Base-by-base conservation (phyloP, 768 basidiomycete genomes). In the Leccinum truebloodii region DNA sequence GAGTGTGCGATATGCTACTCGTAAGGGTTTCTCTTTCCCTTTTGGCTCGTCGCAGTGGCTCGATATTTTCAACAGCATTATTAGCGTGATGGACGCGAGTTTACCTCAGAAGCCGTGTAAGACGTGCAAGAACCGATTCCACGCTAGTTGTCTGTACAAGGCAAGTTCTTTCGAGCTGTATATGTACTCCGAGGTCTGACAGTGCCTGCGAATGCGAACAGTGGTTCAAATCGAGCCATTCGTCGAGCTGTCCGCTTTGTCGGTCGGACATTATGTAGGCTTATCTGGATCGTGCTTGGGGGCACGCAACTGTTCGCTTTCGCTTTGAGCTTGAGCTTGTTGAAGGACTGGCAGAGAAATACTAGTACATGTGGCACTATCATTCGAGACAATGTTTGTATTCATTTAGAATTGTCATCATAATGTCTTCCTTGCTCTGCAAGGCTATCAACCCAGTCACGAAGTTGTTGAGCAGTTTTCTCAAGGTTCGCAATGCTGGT, bases 1-100 rank as follows among this genome's bases (percentile, higher is more conserved):
- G 94, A 96, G 67, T 99, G 97, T 73, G 93, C 96, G 1, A 98
- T 99, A 61, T 96, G 94, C 69, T 96, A 95, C 73, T 93, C 92
- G 89, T 94, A 89, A 71, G 58, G 9, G 24, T 57, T 46, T 0
- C 28, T 10, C 16, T 52, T 46, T 20, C 6, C 16, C 30, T 30
- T 20, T 41, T 3, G 8, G 39, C 6, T 69, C 7, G 12, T 59
- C 20, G 1, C 16, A 10, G 22, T 32, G 34, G 6, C 48, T 63
- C 62, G 39, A 46, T 51, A 12, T 56, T 41, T 49, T 7, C 61
- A 7, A 9, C 74, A 95, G 94, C 4, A 92, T 98, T 63, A 94
- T 98, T 69, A 93, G 89, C 65, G 86, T 94, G 49, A 89, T 86
- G 76, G 97, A 98, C 69, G 88, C 89, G 1, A 87, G 83, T 54